Percentiles rank a stretch among this genome's conserved stretches.
phyloP scores from a whole-genome alignment of 2,329 filamentous ascomycete genomes.

The Penicillium psychrosexuale region DNA sequence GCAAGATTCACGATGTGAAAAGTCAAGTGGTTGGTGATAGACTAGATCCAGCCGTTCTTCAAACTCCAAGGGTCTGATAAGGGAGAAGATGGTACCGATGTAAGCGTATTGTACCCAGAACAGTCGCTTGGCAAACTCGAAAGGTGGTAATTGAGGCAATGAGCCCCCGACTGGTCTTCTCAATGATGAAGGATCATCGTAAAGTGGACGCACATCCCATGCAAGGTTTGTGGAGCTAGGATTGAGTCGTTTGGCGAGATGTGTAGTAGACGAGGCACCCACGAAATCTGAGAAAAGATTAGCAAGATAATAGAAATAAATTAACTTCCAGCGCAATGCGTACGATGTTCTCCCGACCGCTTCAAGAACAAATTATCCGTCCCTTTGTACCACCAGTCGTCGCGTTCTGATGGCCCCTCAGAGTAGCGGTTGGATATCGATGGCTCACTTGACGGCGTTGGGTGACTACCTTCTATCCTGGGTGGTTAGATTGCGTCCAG shows the following conservation, averaged over 20 bases:
- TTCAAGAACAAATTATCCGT: slow-evolving; percentile 37
- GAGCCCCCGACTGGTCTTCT: slow-evolving; percentile 25
- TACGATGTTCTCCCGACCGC: slow-evolving; percentile 37
- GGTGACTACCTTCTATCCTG: neutral
- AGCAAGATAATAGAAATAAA: neutral
- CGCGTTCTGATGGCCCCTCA: slow-evolving; percentile 29
- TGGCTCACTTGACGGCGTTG: slow-evolving; percentile 9
- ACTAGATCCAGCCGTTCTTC: slow-evolving; percentile 46
- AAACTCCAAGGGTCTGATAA: slow-evolving; percentile 49
- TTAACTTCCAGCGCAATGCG: neutral
- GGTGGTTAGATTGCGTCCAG: neutral
- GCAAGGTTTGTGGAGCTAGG: slow-evolving; percentile 34
- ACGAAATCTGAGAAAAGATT: slow-evolving; percentile 28
- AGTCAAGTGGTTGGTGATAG: slow-evolving; percentile 45
- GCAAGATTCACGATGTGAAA: slow-evolving; percentile 47
- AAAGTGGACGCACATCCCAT: slow-evolving; percentile 36
- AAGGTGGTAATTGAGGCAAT: slow-evolving; percentile 47
- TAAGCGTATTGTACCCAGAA: slow-evolving; percentile 55
- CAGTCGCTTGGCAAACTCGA: slow-evolving; percentile 51
- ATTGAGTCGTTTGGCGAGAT: slow-evolving; percentile 36
- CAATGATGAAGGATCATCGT: slow-evolving; percentile 34
- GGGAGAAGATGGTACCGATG: slow-evolving; percentile 57
- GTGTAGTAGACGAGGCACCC: slow-evolving; percentile 35
- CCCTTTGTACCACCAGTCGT: slow-evolving; percentile 42
- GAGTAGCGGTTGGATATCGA: slow-evolving; percentile 17